These are phyloP conservation scores for Rasamsonia emersonii DNA, from an alignment of 2,329 filamentous ascomycete genomes.

Conservation along the genomic window DNA sequence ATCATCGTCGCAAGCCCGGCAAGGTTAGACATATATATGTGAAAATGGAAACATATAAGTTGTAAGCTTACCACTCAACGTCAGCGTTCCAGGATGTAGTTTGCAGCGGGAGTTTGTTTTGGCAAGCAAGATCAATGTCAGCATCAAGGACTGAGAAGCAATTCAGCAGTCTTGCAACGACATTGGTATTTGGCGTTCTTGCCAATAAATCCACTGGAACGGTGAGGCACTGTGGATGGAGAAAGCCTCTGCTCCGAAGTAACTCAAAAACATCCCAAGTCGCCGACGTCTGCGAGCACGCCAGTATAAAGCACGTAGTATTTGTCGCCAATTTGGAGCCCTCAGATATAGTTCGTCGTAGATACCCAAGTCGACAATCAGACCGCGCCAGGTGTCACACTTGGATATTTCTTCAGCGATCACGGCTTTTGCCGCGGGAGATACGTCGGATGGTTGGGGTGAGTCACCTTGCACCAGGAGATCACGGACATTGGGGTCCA, in stretches of 20 bases:
- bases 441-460: background rate
- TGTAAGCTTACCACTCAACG: background rate
- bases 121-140: background rate
- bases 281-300: background rate
- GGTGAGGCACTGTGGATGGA: background rate
- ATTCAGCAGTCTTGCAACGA: constrained; percentile 1
- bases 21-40: constrained; percentile 1
- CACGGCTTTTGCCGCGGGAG: background rate
- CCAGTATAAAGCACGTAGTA: background rate
- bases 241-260: background rate
- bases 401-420: background rate
- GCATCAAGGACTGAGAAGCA: background rate
- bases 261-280: constrained; percentile 1
- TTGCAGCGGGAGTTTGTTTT: background rate
- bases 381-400: background rate
- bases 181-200: background rate
- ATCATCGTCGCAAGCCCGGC: background rate
- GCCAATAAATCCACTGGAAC: background rate
- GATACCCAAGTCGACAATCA: background rate
- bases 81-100: background rate
- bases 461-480: background rate
- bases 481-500: background rate
- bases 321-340: background rate
- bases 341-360: background rate
- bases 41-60: background rate